Evolutionary conservation across 2,329 filamentous ascomycete genomes (phyloP), one percentile per base, ranked within the genome.

Genomic region (Akanthomyces muscarius): DNA sequence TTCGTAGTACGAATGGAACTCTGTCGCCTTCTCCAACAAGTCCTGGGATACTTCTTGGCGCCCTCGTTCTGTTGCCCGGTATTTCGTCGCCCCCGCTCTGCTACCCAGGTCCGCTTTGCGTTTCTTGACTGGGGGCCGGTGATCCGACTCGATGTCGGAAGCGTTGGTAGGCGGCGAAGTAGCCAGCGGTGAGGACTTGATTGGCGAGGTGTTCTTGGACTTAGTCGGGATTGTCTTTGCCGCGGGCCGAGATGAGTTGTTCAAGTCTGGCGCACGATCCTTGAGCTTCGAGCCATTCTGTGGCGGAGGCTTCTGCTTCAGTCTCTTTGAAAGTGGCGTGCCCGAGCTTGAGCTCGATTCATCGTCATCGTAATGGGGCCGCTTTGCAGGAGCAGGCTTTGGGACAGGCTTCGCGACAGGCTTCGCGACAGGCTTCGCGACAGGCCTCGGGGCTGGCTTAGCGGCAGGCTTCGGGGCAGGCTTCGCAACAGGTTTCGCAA

Each of bases 101-200:
- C 66, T 67, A 18, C 68, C 62, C n/a, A 66, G 61, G 8, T 69
- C 68, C 45, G 71, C 71, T 68, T 79, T 82, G 62, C 81, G 79
- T 71, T 83, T 83, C 72, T 78, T 80, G 16, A 62, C 57, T 4
- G 36, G 44, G 23, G n/a, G 45, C 18, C 67, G 65, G 56, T 72
- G 66, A 51, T 76, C 68, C 66, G 80, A 76, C 36, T 86, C 85
- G 44, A 87, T 74, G 63, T 88, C 86, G 1, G 85, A 87, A 1
- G 85, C 86, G 66, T 88, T 88, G 8, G 86, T 87, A 0, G 86
- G 86, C 14, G 86, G 85, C 7, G 86, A 88, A 1, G 85, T 85
- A n/a, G 85, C 85, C 21, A 88, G 76, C 4, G 86, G 86, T 11
- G 86, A 88, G 2, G 86, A 88, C 71, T 88, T 88, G 57, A 78